A percentile compares a stretch with the other conserved stretches of the same genome.
Evolutionary conservation across 352 stramenopile species (phyloP).

Genomic region (Globisporangium abappressorium): DNA sequence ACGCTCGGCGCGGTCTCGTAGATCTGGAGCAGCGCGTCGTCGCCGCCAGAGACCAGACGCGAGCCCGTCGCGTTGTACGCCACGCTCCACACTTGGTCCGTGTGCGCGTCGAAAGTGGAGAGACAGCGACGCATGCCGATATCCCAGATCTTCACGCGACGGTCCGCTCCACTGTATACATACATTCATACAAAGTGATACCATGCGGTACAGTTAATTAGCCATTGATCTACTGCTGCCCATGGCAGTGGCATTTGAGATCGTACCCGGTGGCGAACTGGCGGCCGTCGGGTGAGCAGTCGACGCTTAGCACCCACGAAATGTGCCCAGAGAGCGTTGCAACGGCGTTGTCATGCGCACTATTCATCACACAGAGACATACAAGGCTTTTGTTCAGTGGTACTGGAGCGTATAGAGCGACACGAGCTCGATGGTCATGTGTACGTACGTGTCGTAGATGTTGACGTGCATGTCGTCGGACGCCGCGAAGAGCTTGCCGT

Average conservation of each 20-base stretch:
- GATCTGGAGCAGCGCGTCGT: conserved; percentile 87
- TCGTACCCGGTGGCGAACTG: conserved; percentile 85
- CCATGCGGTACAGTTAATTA: background rate
- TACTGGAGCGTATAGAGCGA: background rate
- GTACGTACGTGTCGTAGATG: conserved; percentile 89
- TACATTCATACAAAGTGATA: background rate
- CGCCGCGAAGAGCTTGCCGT: conserved; percentile 85
- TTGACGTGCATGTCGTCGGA: conserved; percentile 92
- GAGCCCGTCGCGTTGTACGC: conserved; percentile 86
- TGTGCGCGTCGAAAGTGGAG: conserved; percentile 89
- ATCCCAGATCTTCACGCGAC: conserved; percentile 92
- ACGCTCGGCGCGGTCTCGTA: conserved; percentile 75
- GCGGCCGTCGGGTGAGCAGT: conserved; percentile 73
- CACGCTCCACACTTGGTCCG: conserved; percentile 90
- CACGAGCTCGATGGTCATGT: background rate
- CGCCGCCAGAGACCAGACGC: conserved; percentile 84
- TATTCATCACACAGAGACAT: conserved; percentile 15
- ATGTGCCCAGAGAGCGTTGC: conserved; percentile 87
- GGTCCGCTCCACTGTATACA: conserved; percentile 67
- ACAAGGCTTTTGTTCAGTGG: background rate
- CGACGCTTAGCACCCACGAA: conserved; percentile 87
- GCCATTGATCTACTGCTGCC: background rate
- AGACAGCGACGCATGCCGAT: conserved; percentile 84
- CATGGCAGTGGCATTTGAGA: background rate
- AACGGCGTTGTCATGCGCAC: conserved; percentile 68